Evolutionary conservation across 306 rosid species (phyloP).

Genomic region (Cicer chorassanicum): DNA sequence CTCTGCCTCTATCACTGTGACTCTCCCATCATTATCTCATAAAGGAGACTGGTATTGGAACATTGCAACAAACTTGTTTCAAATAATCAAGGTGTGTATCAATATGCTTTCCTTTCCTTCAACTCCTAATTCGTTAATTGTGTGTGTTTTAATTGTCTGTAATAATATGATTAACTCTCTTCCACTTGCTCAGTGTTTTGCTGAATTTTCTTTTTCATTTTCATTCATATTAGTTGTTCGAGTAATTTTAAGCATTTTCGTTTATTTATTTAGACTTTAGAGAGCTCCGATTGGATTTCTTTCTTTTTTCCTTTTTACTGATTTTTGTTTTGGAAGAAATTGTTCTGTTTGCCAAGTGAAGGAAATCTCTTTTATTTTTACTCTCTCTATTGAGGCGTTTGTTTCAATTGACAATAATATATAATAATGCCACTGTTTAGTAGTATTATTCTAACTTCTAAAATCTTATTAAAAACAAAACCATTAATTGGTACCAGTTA

Average conservation of each 20-base stretch:
- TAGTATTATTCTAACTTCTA: not conserved
- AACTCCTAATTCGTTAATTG: not conserved
- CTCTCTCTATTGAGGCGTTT: not conserved
- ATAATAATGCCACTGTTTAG: not conserved
- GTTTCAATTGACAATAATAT: constrained; percentile 20
- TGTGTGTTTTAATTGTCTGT: too few species aligned
- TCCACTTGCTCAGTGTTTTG: not conserved
- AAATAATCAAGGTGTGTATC: constrained; percentile 41
- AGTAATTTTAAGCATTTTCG: not conserved
- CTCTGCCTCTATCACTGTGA: not conserved
- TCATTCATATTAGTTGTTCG: not conserved
- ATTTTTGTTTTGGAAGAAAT: not conserved
- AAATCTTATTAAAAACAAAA: not conserved
- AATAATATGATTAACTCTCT: not conserved
- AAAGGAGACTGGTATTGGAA: not conserved
- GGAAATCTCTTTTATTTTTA: not conserved
- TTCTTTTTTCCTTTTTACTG: not conserved
- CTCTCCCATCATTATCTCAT: too few species aligned
- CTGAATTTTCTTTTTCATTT: not conserved
- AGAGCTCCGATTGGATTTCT: too few species aligned
- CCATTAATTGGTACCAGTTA: too few species aligned
- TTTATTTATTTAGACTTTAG: too few species aligned
- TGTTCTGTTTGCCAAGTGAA: not conserved
- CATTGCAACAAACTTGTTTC: constrained; percentile 10
- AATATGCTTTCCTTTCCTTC: not conserved